These are phyloP conservation scores for Termitomyces sp. DNA, from an alignment of 768 basidiomycete genomes.

Conservation along the genomic window DNA sequence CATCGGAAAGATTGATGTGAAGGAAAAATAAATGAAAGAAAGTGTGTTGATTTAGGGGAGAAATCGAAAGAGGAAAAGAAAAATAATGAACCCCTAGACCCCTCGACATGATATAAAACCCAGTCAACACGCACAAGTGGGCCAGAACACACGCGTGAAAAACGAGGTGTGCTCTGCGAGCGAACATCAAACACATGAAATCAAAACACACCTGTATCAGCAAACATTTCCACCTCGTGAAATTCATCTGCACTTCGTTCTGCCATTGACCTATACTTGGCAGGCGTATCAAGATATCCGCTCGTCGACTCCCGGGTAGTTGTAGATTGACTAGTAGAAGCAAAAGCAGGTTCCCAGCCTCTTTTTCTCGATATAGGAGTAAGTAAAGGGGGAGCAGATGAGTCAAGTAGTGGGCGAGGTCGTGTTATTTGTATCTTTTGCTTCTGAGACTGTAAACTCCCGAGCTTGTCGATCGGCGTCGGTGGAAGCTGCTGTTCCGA, in stretches of 20 bases:
- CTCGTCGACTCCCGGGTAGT: conserved; percentile 48
- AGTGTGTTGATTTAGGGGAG: not conserved
- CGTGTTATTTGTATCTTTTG: conserved; percentile 14
- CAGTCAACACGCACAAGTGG: conserved; percentile 6
- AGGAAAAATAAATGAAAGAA: conserved; percentile 6
- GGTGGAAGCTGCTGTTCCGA: conserved; percentile 15
- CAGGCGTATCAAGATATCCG: conserved; percentile 68
- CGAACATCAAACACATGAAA: not conserved
- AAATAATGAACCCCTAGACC: not conserved
- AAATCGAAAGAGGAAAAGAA: not conserved
- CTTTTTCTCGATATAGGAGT: conserved; percentile 24
- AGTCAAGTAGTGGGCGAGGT: conserved; percentile 18
- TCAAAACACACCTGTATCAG: conserved; percentile 15
- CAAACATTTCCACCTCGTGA: conserved; percentile 17
- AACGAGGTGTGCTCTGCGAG: not conserved
- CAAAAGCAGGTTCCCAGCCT: conserved; percentile 66
- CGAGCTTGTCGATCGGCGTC: conserved; percentile 12
- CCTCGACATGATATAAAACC: conserved; percentile 3
- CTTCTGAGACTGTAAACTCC: conserved; percentile 12
- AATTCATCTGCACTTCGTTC: conserved; percentile 15
- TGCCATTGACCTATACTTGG: conserved; percentile 48
- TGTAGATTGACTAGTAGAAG: conserved; percentile 49
- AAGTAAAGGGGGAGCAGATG: conserved; percentile 17
- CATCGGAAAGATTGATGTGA: conserved; percentile 18
- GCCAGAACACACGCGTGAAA: not conserved